A percentile compares a stretch with the other conserved stretches of the same genome.
phyloP scores from a whole-genome alignment of 2,329 filamentous ascomycete genomes.

The Trichophyton schoenleinii region DNA sequence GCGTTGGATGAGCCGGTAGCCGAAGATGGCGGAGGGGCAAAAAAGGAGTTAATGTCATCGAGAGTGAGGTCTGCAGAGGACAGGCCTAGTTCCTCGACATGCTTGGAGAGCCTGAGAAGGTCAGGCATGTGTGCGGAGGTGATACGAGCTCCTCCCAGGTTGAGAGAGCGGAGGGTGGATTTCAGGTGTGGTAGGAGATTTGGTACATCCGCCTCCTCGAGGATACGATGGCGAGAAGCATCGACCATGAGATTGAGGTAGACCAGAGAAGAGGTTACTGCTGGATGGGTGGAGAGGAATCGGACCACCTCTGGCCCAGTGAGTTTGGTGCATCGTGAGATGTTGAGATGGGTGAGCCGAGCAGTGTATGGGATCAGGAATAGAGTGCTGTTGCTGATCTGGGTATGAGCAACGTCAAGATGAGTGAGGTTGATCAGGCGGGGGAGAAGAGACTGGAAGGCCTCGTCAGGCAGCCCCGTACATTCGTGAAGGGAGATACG shows the following conservation, averaged over 20 bases:
- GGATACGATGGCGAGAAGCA: slow-evolving; percentile 56
- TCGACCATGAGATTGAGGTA: slow-evolving; percentile 65
- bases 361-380: slow-evolving; percentile 59
- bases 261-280: slow-evolving; percentile 50
- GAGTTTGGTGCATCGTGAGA: slow-evolving; percentile 62
- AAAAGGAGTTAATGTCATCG: slow-evolving; percentile 51
- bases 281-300: slow-evolving; percentile 59
- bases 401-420: slow-evolving; percentile 66
- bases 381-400: slow-evolving; percentile 60
- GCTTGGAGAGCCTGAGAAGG: slow-evolving; percentile 53
- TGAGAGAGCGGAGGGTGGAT: slow-evolving; percentile 55
- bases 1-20: slow-evolving; percentile 30
- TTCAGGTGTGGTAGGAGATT: slow-evolving; percentile 50
- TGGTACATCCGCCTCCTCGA: slow-evolving; percentile 53
- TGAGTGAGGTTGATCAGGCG: slow-evolving; percentile 58
- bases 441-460: slow-evolving; percentile 60
- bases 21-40: slow-evolving; percentile 23
- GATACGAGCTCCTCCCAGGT: slow-evolving; percentile 63
- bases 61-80: slow-evolving; percentile 54
- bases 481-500: slow-evolving; percentile 69
- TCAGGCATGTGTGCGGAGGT: slow-evolving; percentile 50
- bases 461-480: slow-evolving; percentile 51
- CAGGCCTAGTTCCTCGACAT: slow-evolving; percentile 63
- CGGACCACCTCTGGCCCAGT: slow-evolving; percentile 54
- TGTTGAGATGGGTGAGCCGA: slow-evolving; percentile 61